Base-by-base conservation (phyloP, 1,284 basidiomycete genomes). In the Melanopsichium pennsylvanicum region DNA sequence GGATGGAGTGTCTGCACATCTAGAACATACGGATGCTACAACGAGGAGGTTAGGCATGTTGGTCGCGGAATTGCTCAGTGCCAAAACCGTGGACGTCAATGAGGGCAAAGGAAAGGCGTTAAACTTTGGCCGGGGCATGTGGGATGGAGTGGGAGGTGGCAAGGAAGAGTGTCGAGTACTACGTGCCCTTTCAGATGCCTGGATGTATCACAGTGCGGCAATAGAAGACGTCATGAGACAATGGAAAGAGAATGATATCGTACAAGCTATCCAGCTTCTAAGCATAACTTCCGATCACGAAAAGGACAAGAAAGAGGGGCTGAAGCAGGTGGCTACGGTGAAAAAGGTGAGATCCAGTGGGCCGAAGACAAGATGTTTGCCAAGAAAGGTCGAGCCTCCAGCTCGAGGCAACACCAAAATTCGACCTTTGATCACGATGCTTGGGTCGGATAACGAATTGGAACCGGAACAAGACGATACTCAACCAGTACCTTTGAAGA, bases 11-110 rank as follows among this genome's bases (percentile, higher is more conserved):
- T 87, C 89, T 9, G 82, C 83, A 0, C 92, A 96, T 73, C 83
- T 89, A 21, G 54, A 57, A 7, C 73, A 77, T 25, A 29, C 55
- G 4, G 92, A 95, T 55, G 82, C 85, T 4, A 85, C 86, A 2
- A 85, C 96, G 12, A 88, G 94, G 2, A 85, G 89, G n/a, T 89
- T 92, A 67, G 95, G 95, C 2, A 96, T 97, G 93, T 85, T 97
- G 11, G 87, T 88, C 0, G 95, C 91, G 8, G 27, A 29, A 29
- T 13, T 29, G 27, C 27, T 29, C 27, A 29, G 27, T 29, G 27
- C 27, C 7, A 29, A 29, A 29, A 29, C 27, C 13, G 27, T 7
- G 27, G 13, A 13, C 27, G 27, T 8, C 13, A 13, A 29, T 3
- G 40, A 29, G 0, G 43, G 39, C 5, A 90, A 29, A 29, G 13